Evolutionary conservation across 2,329 filamentous ascomycete genomes (phyloP).

Genomic region (Colletotrichum truncatum): DNA sequence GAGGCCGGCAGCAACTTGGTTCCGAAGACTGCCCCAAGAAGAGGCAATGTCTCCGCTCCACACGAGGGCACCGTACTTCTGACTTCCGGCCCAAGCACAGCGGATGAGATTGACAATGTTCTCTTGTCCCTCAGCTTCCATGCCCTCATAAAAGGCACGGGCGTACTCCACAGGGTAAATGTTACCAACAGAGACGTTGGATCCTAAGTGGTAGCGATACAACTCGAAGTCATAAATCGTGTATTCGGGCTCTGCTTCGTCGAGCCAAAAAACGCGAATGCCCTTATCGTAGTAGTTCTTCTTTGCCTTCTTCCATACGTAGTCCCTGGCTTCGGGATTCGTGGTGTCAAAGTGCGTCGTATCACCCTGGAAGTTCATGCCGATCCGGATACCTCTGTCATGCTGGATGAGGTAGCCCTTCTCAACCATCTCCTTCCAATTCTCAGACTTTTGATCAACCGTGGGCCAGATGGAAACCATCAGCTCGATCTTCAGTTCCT

Average conservation of each 20-base stretch:
- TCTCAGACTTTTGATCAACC: conserved; percentile 39
- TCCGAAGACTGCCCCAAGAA: conserved; percentile 67
- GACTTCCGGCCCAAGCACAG: conserved; percentile 62
- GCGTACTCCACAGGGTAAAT: conserved; percentile 68
- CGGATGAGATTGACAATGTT: conserved; percentile 65
- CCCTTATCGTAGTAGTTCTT: conserved; percentile 70
- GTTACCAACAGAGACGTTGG: conserved; percentile 59
- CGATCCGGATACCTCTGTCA: conserved; percentile 66
- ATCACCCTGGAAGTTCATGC: conserved; percentile 67
- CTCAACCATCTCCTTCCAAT: conserved; percentile 41
- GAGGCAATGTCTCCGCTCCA: conserved; percentile 75
- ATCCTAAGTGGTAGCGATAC: conserved; percentile 64
- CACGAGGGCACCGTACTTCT: conserved; percentile 71
- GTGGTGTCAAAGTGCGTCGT: conserved; percentile 72
- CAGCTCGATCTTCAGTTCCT: conserved; percentile 66
- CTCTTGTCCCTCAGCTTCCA: conserved; percentile 58
- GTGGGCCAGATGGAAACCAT: conserved; percentile 79
- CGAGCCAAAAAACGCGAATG: conserved; percentile 73
- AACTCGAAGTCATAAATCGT: conserved; percentile 72
- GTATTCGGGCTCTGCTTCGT: conserved; percentile 76
- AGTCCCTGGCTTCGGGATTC: conserved; percentile 65
- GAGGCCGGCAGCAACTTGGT: conserved; percentile 70
- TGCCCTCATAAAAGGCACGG: conserved; percentile 68
- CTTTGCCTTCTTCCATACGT: conserved; percentile 67
- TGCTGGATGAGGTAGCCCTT: conserved; percentile 67